Evolutionary conservation across 768 basidiomycete species (phyloP).

Genomic region (Phylloporus arenicola): DNA sequence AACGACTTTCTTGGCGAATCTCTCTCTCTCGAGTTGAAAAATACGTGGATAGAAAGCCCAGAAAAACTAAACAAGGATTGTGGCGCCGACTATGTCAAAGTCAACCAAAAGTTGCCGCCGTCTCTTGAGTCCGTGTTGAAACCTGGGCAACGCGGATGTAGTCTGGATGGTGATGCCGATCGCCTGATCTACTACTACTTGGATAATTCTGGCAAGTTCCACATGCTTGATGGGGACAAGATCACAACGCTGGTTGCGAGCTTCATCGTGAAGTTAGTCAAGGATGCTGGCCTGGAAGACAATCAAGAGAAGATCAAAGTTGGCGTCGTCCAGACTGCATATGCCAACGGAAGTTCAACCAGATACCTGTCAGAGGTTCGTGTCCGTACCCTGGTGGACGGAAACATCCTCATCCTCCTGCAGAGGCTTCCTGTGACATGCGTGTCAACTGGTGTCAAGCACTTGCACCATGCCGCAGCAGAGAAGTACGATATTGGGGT

Average conservation of each 20-base stretch:
- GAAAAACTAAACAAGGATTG: conserved; percentile 82
- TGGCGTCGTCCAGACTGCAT: conserved; percentile 97
- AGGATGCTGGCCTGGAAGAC: conserved; percentile 73
- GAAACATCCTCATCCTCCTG: conserved; percentile 4
- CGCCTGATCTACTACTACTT: conserved; percentile 94
- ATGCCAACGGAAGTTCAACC: conserved; percentile 96
- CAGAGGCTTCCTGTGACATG: conserved; percentile 93
- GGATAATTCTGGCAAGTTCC: conserved; percentile 72
- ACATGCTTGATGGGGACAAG: conserved; percentile 97
- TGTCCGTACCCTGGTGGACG: not conserved
- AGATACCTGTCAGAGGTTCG: conserved; percentile 80
- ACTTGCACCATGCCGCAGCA: conserved; percentile 95
- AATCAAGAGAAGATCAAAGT: conserved; percentile 56
- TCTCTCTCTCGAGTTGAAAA: conserved; percentile 63
- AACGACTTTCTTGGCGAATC: conserved; percentile 51
- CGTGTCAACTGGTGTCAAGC: conserved; percentile 95
- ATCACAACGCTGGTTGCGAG: conserved; percentile 91
- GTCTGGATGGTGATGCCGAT: conserved; percentile 96
- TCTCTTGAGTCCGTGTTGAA: conserved; percentile 58
- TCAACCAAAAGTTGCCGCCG: conserved; percentile 80
- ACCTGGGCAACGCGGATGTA: conserved; percentile 80
- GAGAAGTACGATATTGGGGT: conserved; percentile 91
- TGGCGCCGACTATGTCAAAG: conserved; percentile 97
- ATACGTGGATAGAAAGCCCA: conserved; percentile 55
- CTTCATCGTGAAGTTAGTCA: conserved; percentile 88